phyloP scores from a whole-genome alignment of 352 stramenopile species.

The Sclerospora graminicola region DNA sequence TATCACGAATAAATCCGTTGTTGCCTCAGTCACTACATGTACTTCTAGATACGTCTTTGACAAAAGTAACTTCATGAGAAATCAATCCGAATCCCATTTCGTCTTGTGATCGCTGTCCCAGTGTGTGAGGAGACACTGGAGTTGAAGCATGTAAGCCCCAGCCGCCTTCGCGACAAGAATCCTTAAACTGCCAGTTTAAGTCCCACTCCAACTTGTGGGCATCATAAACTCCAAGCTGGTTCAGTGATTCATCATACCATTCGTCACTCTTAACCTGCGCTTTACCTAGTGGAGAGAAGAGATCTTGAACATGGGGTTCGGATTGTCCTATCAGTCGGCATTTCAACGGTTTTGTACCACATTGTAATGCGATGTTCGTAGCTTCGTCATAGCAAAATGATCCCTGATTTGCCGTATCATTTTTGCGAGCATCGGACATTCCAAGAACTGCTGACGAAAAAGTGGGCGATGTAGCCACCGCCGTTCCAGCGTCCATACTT shows the following conservation, averaged over 20 bases:
- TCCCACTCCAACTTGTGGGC: conserved; percentile 41
- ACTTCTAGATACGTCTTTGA: not conserved
- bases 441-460: not conserved
- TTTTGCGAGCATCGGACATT: conserved; percentile 1
- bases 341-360: not conserved
- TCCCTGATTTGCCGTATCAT: not conserved
- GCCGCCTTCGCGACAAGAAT: conserved; percentile 7
- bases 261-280: conserved; percentile 10
- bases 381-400: not conserved
- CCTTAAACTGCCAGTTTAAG: conserved; percentile 22
- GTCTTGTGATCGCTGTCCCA: not conserved
- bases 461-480: not conserved
- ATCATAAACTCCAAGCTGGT: conserved; percentile 29
- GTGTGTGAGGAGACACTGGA: not conserved
- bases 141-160: conserved; percentile 8
- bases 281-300: conserved; percentile 23
- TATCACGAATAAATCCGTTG: too few relatives aligned
- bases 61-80: conserved; percentile 4
- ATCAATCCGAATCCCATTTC: not conserved
- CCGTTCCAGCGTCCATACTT: not conserved
- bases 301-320: conserved; percentile 10
- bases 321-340: conserved; percentile 1
- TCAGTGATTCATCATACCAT: conserved; percentile 43
- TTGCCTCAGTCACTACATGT: too few relatives aligned
- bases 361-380: not conserved